Evolutionary conservation across 2,329 filamentous ascomycete genomes (phyloP).

Genomic region (Celoporthe dispersa): DNA sequence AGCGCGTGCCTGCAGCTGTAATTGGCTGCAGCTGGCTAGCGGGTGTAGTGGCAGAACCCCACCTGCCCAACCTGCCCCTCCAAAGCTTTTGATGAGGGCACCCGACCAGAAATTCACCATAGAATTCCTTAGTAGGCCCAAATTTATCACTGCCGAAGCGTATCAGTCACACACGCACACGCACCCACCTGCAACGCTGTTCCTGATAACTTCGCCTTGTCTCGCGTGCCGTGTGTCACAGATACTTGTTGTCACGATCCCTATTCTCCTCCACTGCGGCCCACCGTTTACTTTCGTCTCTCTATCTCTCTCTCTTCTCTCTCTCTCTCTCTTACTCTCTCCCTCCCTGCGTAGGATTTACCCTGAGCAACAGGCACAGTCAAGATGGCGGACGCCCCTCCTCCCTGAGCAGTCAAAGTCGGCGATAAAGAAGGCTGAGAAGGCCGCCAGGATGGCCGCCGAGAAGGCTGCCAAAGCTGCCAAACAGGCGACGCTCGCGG

Average conservation of each 20-base stretch:
- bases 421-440: conserved; percentile 68
- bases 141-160: conserved; percentile 13
- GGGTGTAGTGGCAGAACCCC: conserved; percentile 7
- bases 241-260: not conserved
- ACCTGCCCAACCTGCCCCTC: conserved; percentile 11
- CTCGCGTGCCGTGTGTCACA: conserved; percentile 16
- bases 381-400: conserved; percentile 36
- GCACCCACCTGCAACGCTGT: not conserved
- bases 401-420: conserved; percentile 64
- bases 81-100: conserved; percentile 15
- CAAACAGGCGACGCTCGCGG: conserved; percentile 56
- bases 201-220: conserved; percentile 7
- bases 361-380: conserved; percentile 20
- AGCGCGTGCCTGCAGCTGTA: not conserved
- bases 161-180: not conserved
- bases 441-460: conserved; percentile 63
- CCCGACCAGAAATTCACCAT: conserved; percentile 3
- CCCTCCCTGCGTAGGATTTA: not conserved
- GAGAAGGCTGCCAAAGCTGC: conserved; percentile 67
- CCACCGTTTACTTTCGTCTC: not conserved
- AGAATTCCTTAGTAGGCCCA: conserved; percentile 6
- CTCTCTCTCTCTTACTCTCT: too few relatives aligned
- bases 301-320: not conserved
- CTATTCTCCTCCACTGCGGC: not conserved
- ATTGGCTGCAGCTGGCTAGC: conserved; percentile 15